These are phyloP conservation scores for Prunus mira DNA, from an alignment of 306 rosid species.

Conservation along the genomic window DNA sequence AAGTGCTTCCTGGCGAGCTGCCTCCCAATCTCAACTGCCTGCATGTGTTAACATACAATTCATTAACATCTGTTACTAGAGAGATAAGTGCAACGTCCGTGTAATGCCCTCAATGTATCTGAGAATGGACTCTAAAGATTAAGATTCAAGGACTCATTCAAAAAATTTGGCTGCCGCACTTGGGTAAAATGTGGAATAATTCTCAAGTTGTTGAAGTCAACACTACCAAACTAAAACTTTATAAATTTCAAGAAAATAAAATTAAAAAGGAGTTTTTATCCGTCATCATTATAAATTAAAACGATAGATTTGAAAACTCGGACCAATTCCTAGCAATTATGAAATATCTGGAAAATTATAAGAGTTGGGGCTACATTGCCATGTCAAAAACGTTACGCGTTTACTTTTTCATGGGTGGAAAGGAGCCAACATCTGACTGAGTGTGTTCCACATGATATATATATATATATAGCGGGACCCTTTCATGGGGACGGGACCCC, in stretches of 20 bases:
- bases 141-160: not conserved
- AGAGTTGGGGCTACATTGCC: not conserved
- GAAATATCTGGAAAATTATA: not conserved
- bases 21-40: slow-evolving; percentile 87
- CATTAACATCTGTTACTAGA: not conserved
- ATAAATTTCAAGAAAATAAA: not conserved
- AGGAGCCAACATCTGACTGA: not conserved
- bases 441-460: not conserved
- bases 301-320: not conserved
- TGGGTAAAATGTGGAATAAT: not conserved
- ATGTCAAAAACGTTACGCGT: slow-evolving; percentile 15
- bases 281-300: not conserved
- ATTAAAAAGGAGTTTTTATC: not conserved
- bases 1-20: slow-evolving; percentile 68
- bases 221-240: not conserved
- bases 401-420: not conserved
- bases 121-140: not conserved
- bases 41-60: slow-evolving; percentile 22
- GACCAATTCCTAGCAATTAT: not conserved
- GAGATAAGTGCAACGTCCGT: not conserved
- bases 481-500: not conserved
- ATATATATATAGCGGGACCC: slow-evolving; percentile 7
- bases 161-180: not conserved
- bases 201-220: not conserved
- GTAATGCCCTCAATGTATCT: not conserved